Percentiles rank a stretch among this genome's conserved stretches.
Evolutionary conservation across 2,329 filamentous ascomycete species (phyloP).

Genomic region (Hypomyces rosellus): DNA sequence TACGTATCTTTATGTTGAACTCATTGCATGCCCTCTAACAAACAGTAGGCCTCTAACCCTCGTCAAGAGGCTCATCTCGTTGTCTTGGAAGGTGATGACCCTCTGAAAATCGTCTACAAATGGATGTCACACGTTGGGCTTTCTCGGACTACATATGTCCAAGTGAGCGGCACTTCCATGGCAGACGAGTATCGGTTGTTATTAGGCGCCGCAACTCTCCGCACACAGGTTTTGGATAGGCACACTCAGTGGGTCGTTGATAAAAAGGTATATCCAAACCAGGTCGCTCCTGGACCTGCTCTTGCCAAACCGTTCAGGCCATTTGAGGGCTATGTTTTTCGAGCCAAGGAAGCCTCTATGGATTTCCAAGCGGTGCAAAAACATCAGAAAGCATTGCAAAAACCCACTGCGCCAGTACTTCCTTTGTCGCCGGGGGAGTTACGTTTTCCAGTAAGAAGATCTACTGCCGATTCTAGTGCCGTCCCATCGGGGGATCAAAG

Average conservation of each 20-base stretch:
- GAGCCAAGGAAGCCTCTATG: constrained; percentile 8
- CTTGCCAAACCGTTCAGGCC: constrained; percentile 6
- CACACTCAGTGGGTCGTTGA: constrained; percentile 8
- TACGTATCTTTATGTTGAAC: neutral
- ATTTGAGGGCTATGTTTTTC: constrained; percentile 16
- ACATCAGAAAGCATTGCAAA: no score
- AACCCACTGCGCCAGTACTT: no score
- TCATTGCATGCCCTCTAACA: neutral
- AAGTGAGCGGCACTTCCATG: neutral
- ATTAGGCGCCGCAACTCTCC: constrained; percentile 14
- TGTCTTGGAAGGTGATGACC: constrained; percentile 12
- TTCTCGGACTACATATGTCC: constrained; percentile 20
- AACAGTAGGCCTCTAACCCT: constrained; percentile 11
- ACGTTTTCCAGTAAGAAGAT: no score
- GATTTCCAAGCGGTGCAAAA: no score
- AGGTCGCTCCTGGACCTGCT: neutral
- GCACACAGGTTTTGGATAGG: constrained; percentile 12
- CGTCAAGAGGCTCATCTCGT: constrained; percentile 18
- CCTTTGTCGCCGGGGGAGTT: no score
- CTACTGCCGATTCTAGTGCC: no score
- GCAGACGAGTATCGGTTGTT: constrained; percentile 16
- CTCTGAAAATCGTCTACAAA: constrained; percentile 16
- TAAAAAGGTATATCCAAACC: constrained; percentile 9
- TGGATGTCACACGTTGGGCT: constrained; percentile 24
- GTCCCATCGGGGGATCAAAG: no score